Conservation (phyloP, 2,329 filamentous ascomycete genomes). For the Ceratocystis cacaofunesta region DNA sequence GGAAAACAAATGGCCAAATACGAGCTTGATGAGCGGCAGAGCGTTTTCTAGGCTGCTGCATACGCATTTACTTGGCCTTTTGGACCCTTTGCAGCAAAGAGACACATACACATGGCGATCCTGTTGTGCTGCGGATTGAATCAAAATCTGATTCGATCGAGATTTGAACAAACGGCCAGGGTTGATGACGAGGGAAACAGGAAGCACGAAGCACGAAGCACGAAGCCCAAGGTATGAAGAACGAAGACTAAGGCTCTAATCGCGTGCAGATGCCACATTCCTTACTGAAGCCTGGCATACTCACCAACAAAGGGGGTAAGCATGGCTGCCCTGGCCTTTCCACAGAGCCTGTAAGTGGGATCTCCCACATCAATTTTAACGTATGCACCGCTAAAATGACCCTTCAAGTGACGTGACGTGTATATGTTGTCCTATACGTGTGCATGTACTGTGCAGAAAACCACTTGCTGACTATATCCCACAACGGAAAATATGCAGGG, state of each 20-base stretch:
- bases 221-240: too few species aligned
- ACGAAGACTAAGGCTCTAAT: too few species aligned
- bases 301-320: too few species aligned
- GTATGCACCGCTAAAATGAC: too few species aligned
- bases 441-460: too few species aligned
- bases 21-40: neutral
- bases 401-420: too few species aligned
- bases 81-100: neutral
- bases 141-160: neutral
- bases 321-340: too few species aligned
- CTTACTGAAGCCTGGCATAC: too few species aligned
- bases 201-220: neutral
- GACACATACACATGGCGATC: neutral
- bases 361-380: too few species aligned
- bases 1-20: neutral
- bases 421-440: too few species aligned
- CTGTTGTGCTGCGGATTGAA: neutral
- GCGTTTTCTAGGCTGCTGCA: neutral
- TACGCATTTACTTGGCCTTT: neutral
- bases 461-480: neutral
- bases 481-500: neutral
- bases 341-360: too few species aligned
- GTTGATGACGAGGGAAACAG: neutral
- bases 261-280: too few species aligned
- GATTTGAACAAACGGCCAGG: neutral